These are phyloP conservation scores for Glycine soja DNA, from an alignment of 306 rosid species.

Conservation along the genomic window DNA sequence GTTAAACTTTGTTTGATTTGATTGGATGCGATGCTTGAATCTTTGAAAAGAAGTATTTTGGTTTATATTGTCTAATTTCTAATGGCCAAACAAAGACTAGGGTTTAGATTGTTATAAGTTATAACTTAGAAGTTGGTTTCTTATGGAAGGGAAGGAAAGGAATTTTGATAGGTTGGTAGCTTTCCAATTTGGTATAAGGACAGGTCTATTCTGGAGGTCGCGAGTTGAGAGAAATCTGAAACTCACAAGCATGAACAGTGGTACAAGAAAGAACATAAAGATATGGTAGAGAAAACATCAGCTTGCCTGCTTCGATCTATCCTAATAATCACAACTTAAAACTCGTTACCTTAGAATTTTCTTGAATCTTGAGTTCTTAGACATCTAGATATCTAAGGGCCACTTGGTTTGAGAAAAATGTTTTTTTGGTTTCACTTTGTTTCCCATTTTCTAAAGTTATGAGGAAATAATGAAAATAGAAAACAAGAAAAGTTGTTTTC, in stretches of 20 bases:
- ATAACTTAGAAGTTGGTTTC: background rate
- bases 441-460: background rate
- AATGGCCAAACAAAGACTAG: background rate
- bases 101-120: background rate
- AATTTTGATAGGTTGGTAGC: background rate
- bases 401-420: no score
- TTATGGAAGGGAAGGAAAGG: background rate
- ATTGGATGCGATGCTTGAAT: conserved; percentile 10
- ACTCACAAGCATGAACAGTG: background rate
- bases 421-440: background rate
- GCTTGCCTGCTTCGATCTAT: no score
- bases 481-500: background rate
- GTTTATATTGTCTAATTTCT: background rate
- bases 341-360: no score
- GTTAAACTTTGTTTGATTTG: background rate
- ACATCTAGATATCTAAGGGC: no score
- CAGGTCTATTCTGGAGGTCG: background rate
- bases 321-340: no score
- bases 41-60: background rate
- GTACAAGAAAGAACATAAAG: no score
- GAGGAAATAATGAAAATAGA: background rate
- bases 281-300: no score
- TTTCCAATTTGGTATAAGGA: background rate
- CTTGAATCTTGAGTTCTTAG: no score
- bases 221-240: background rate